Conservation (phyloP, 768 basidiomycete species). For the Basidioascus undulatus region DNA sequence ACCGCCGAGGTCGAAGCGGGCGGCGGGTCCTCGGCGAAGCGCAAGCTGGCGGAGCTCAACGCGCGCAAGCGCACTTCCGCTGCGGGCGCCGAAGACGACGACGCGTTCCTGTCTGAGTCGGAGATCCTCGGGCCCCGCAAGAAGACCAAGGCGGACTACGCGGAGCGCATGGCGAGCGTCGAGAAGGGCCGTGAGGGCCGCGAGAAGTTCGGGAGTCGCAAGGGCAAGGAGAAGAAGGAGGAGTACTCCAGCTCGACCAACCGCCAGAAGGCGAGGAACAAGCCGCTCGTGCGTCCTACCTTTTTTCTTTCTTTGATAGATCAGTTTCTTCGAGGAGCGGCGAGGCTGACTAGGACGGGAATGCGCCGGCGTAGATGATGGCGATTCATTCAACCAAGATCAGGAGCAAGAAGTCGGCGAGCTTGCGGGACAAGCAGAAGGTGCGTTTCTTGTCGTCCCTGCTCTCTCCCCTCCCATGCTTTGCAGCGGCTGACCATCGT, state of each 20-base stretch:
- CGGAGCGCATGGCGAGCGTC: slow-evolving; percentile 74
- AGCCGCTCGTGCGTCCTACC: slow-evolving; percentile 92
- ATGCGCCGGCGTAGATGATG: no score
- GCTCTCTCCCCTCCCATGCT: no score
- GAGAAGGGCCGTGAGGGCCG: slow-evolving; percentile 82
- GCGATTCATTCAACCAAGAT: slow-evolving; percentile 1
- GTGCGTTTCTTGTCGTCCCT: no score
- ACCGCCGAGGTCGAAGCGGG: slow-evolving; percentile 40
- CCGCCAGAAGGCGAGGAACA: slow-evolving; percentile 73
- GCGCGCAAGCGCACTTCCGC: slow-evolving; percentile 32
- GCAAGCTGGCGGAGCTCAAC: slow-evolving; percentile 64
- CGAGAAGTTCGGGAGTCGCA: slow-evolving; percentile 60
- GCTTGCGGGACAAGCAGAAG: slow-evolving; percentile 9
- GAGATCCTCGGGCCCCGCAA: slow-evolving; percentile 87
- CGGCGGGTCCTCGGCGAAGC: slow-evolving; percentile 53
- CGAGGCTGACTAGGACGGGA: no score
- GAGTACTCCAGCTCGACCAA: slow-evolving; percentile 68
- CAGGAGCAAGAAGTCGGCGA: background rate
- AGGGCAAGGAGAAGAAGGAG: slow-evolving; percentile 76
- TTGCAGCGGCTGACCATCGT: no score
- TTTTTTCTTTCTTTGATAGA: no score
- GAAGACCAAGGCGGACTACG: slow-evolving; percentile 78
- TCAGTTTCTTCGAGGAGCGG: no score
- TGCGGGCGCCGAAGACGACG: slow-evolving; percentile 21
- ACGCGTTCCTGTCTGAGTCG: slow-evolving; percentile 56